phyloP scores from a whole-genome alignment of 768 basidiomycete species.

The Serendipita sp. region DNA sequence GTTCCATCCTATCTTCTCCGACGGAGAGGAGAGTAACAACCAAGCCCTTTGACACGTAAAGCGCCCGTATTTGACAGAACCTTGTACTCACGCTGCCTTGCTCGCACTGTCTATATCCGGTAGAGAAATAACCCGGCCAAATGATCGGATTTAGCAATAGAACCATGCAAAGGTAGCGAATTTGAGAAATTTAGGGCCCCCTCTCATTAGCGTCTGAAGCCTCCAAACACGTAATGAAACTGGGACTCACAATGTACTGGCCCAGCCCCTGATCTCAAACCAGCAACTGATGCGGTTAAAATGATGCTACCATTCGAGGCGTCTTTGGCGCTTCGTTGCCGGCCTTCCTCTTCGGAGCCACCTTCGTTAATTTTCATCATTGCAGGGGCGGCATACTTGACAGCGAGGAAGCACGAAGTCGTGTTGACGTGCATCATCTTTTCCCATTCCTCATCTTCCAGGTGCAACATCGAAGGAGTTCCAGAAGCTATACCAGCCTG shows the following conservation, averaged over 20 bases:
- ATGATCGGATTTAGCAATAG: too few species aligned
- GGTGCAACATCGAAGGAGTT: constrained; percentile 29
- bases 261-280: constrained; percentile 68
- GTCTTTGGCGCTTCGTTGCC: constrained; percentile 28
- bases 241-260: constrained; percentile 52
- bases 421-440: constrained; percentile 63
- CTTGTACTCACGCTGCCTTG: constrained; percentile 64
- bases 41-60: not conserved
- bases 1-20: not conserved
- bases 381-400: constrained; percentile 70
- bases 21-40: constrained; percentile 23
- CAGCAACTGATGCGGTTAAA: constrained; percentile 47
- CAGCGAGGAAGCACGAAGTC: constrained; percentile 70
- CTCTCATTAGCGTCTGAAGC: too few species aligned
- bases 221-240: not conserved
- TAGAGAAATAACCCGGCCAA: not conserved
- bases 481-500: constrained; percentile 52
- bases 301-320: constrained; percentile 67
- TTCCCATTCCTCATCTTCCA: constrained; percentile 50
- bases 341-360: not conserved
- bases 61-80: not conserved
- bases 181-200: too few species aligned
- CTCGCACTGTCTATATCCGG: constrained; percentile 59
- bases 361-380: constrained; percentile 59
- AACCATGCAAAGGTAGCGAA: too few species aligned